phyloP scores from a whole-genome alignment of 2,329 filamentous ascomycete species.

The Paecilomyces dactylethromorphus region DNA sequence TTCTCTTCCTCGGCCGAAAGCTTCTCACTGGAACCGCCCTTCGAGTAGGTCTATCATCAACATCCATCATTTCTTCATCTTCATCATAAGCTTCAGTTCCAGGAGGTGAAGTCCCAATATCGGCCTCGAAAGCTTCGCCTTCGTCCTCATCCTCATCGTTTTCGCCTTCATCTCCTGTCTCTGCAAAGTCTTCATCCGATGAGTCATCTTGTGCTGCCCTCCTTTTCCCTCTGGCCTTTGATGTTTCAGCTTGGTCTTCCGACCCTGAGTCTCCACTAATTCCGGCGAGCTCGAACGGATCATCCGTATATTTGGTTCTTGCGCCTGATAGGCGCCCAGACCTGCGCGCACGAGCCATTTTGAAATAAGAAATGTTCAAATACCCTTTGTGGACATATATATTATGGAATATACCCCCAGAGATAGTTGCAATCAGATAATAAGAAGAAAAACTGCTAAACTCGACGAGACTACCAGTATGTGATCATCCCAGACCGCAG shows the following conservation, averaged over 20 bases:
- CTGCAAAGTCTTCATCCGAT: constrained; percentile 31
- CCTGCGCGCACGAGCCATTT: constrained; percentile 19
- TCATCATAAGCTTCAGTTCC: constrained; percentile 1
- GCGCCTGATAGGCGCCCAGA: constrained; percentile 25
- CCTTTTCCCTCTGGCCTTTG: constrained; percentile 12
- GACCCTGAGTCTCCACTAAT: constrained; percentile 23
- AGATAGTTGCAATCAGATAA: background rate
- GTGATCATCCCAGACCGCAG: background rate
- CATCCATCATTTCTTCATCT: constrained; percentile 3
- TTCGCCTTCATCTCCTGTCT: constrained; percentile 12
- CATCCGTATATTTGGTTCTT: constrained; percentile 26
- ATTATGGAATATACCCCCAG: background rate
- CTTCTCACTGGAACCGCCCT: background rate
- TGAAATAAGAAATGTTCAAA: background rate
- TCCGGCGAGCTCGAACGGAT: constrained; percentile 27
- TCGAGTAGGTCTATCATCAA: background rate
- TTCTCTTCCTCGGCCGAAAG: constrained; percentile 8
- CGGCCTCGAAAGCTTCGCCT: constrained; percentile 6
- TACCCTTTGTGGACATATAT: background rate
- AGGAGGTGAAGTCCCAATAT: constrained; percentile 3
- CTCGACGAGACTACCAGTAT: background rate
- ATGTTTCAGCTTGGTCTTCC: constrained; percentile 7
- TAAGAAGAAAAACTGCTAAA: background rate
- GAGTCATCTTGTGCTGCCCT: constrained; percentile 11
- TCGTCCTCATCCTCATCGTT: constrained; percentile 6